Evolutionary conservation across 2,329 filamentous ascomycete genomes (phyloP), one percentile per base, ranked within the genome.

Genomic region (Fusarium sublunatum): DNA sequence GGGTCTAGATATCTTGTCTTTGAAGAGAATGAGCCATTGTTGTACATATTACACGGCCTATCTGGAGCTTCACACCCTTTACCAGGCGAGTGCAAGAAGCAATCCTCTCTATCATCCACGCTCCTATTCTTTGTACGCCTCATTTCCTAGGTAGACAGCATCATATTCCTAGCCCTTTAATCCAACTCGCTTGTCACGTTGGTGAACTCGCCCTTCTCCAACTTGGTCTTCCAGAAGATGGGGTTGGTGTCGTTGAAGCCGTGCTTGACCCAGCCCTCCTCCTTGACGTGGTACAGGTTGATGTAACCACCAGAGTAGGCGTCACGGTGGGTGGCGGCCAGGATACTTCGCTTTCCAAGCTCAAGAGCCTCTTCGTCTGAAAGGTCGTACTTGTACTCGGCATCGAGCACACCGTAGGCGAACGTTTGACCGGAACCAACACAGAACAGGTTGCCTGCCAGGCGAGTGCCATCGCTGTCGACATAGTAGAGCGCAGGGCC

Each of bases 151-250:
- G 28, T 13, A 39, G 29, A 34, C 40, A 38, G 42, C 35, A 31
- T 52, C 52, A 56, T 36, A 36, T 49, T 54, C 29, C 45, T 25
- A 64, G 57, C 38, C 52, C 34, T 56, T 38, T 71, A 87, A n/a
- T 85, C 85, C 75, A 96, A 77, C 73, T 88, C 82, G 72, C 90
- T 91, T 56, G 92, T 96, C 50, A 97, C 93, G 77, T 97, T 97
- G 65, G 90, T 94, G 79, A 99, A 99, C 83, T 99, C 95, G 78
- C 93, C 93, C 87, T 96, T 96, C 78, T 97, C 91, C 74, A 99
- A 81, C 88, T 99, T 99, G 45, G 93, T 97, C 85, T 96, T 91
- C 95, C 95, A 99, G 89, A 99, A 99, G 76, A 98, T 96, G 40
- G 94, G 94, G 83, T 98, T 97, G 71, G 94, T 98, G 79, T 99